Evolutionary conservation across 495 filamentous ascomycete species (phyloP).

Genomic region (Cetradonia linearis): DNA sequence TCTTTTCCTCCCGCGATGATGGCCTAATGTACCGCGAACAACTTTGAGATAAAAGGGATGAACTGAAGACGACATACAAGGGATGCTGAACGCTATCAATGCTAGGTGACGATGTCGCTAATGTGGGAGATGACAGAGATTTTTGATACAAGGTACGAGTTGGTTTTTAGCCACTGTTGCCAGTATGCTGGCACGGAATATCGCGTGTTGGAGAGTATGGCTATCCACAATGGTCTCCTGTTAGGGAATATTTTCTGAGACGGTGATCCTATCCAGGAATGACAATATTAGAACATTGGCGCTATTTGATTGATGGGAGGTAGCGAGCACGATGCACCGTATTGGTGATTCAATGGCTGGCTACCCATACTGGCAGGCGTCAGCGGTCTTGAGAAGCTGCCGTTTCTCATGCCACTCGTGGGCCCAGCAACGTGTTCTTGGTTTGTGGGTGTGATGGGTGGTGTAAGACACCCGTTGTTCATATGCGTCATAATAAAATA

Average conservation of each 20-base stretch:
- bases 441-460: conserved; percentile 85
- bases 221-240: neutral
- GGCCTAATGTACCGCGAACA: conserved; percentile 17
- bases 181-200: neutral
- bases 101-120: conserved; percentile 19
- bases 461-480: conserved; percentile 79
- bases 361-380: conserved; percentile 17
- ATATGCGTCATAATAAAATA: conserved; percentile 48
- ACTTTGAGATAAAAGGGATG: conserved; percentile 6
- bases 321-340: conserved; percentile 9
- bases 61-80: conserved; percentile 12
- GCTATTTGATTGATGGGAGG: conserved; percentile 19
- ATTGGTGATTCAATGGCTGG: conserved; percentile 10
- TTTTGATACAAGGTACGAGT: conserved; percentile 14
- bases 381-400: conserved; percentile 13
- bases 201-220: neutral
- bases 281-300: conserved; percentile 9
- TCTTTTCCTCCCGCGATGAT: conserved; percentile 11
- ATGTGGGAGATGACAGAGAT: conserved; percentile 12
- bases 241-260: neutral
- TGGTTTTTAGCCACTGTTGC: neutral
- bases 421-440: conserved; percentile 45
- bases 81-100: conserved; percentile 24
- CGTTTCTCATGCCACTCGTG: conserved; percentile 2
- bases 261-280: neutral